Conservation (phyloP, 345 rosid genomes). For the Brassica rapa region DNA sequence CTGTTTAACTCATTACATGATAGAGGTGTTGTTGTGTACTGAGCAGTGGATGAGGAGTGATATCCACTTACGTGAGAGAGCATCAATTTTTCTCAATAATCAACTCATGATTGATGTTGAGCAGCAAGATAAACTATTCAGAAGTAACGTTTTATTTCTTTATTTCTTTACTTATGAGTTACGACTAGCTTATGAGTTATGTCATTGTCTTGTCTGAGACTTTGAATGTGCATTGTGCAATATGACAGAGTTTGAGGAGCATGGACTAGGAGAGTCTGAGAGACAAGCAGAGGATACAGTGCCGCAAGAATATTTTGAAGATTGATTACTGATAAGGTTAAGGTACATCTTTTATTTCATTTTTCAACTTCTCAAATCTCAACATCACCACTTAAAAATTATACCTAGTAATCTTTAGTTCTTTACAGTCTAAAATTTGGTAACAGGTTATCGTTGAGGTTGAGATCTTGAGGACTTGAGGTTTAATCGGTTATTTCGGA, state of each 20-base stretch:
- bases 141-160: neutral
- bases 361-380: neutral
- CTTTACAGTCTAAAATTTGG: neutral
- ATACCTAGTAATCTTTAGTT: no score
- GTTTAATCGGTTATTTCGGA: no score
- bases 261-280: neutral
- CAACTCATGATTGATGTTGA: neutral
- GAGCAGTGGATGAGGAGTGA: neutral
- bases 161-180: neutral
- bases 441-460: neutral
- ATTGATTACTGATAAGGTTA: neutral
- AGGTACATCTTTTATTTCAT: neutral
- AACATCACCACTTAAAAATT: neutral
- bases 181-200: no score
- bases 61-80: neutral
- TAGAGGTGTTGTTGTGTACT: neutral
- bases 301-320: neutral
- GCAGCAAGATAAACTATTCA: neutral
- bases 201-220: no score
- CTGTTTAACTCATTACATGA: neutral
- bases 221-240: neutral
- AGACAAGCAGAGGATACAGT: neutral
- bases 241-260: neutral
- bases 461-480: no score
- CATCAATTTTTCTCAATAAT: neutral